Evolutionary conservation across 345 rosid genomes (phyloP).

Genomic region (Melaleuca quinquenervia): DNA sequence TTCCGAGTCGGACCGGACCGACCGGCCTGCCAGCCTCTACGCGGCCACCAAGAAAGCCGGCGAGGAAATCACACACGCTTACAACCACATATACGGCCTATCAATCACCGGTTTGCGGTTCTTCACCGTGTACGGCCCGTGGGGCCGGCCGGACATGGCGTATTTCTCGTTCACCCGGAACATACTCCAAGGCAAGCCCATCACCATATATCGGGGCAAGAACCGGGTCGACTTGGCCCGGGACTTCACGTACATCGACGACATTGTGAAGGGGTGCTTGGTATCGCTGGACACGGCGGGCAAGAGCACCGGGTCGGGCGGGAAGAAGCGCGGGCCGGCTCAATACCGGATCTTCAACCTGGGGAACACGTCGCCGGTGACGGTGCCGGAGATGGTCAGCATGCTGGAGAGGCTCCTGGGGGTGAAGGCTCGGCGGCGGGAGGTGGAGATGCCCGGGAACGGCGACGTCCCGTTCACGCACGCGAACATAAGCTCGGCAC

Average conservation of each 20-base stretch:
- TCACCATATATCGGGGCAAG: slow-evolving; percentile 61
- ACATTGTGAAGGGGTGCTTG: slow-evolving; percentile 65
- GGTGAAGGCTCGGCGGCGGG: slow-evolving; percentile 49
- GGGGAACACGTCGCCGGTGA: slow-evolving; percentile 76
- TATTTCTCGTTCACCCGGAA: slow-evolving; percentile 58
- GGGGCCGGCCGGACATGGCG: slow-evolving; percentile 93
- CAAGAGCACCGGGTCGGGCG: slow-evolving; percentile 72
- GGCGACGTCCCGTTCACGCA: slow-evolving; percentile 91
- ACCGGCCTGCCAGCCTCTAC: slow-evolving; percentile 74
- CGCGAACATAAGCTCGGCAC: slow-evolving; percentile 69
- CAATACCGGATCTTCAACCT: slow-evolving; percentile 57
- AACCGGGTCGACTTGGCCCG: slow-evolving; percentile 57
- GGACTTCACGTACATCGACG: slow-evolving; percentile 80
- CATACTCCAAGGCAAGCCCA: slow-evolving; percentile 66
- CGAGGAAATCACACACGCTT: slow-evolving; percentile 72
- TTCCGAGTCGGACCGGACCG: slow-evolving; percentile 61
- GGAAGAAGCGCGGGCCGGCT: slow-evolving; percentile 62
- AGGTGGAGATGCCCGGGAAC: slow-evolving; percentile 72
- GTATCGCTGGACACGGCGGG: slow-evolving; percentile 62
- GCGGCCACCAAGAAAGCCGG: slow-evolving; percentile 88
- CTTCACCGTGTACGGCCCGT: slow-evolving; percentile 81
- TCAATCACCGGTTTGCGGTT: slow-evolving; percentile 70
- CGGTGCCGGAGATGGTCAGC: slow-evolving; percentile 58
- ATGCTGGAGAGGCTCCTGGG: slow-evolving; percentile 63
- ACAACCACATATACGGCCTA: slow-evolving; percentile 73